Conservation (phyloP, 1,139 yeast species). For the Diutina ranongensis region DNA sequence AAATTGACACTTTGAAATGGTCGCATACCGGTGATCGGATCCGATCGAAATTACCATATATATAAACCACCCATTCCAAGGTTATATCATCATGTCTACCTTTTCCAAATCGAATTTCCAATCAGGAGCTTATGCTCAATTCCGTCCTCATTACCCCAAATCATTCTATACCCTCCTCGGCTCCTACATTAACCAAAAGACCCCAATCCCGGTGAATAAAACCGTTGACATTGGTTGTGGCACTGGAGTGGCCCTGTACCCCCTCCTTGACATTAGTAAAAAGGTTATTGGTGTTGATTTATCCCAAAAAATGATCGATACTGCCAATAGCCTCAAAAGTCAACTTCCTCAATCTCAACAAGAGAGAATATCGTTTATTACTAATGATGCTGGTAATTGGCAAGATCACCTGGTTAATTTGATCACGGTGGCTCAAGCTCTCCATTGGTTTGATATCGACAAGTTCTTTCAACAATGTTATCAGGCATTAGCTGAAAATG, state of each 20-base stretch:
- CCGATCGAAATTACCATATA: too few species aligned
- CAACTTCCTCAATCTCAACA: constrained; percentile 14
- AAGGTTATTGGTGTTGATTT: constrained; percentile 25
- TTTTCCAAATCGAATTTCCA: constrained; percentile 51
- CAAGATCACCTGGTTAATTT: constrained; percentile 17
- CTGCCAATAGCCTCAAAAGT: constrained; percentile 20
- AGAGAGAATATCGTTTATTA: constrained; percentile 19
- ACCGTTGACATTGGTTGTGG: constrained; percentile 32
- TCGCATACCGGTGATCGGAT: too few species aligned
- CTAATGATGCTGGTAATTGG: constrained; percentile 27
- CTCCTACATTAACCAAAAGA: constrained; percentile 14
- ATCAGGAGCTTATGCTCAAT: constrained; percentile 44
- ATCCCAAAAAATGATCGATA: constrained; percentile 23
- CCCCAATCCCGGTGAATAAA: constrained; percentile 11
- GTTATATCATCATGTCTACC: constrained; percentile 40
- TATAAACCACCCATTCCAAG: background rate
- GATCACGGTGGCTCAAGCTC: constrained; percentile 35
- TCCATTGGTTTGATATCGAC: constrained; percentile 28
- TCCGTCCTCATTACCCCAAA: constrained; percentile 58
- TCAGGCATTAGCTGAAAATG: constrained; percentile 17
- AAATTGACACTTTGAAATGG: too few species aligned
- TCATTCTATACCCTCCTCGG: constrained; percentile 36
- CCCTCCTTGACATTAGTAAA: constrained; percentile 20
- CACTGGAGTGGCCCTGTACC: constrained; percentile 30
- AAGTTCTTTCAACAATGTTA: background rate